Evolutionary conservation across 176 grass and related monocot genomes (phyloP), one percentile per base, ranked within the genome.

Genomic region (Juncus inflexus): DNA sequence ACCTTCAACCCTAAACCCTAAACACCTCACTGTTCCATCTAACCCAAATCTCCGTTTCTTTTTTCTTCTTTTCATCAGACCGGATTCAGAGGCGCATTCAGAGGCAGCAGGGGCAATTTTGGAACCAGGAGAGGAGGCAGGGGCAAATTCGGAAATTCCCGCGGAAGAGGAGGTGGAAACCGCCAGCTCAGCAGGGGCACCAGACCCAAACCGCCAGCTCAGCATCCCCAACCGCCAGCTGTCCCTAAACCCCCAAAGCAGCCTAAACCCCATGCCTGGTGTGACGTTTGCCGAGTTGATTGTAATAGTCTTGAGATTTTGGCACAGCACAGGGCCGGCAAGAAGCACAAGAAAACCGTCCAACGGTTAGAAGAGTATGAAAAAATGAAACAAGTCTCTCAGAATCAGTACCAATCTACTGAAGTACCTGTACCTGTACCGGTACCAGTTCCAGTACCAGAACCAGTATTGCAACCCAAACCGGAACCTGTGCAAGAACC

Each of bases 281-380:
- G 85, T 16, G 80, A 87, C 64, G 73, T 87, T 79, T 87, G 85
- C 41, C 60, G 85, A 72, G 80, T 87, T 28, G 85, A 76, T 7
- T 87, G 85, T 57, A 87, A 83, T 68, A 87, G 85, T 45, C 28
- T 60, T 40, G 57, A 83, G 63, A 83, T 87, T 9, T 76, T 87
- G 41, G 76, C 83, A 53, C 66, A 80, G 65, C 85, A 87, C 62
- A 83, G 76, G 62, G 79, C 70, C 63, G 85, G 80, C 5, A 87
- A 87, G 76, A 66, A 72, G 38, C 84, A 87, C 51, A 87, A 87
- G 66, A 67, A 62, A 41, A 87, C 80, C 60, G 56, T 87, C 63
- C 76, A 87, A 58, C 81, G 66, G 66, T 66, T 83, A 28, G 79
- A 87, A 77, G 72, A 87, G 72, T 73, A 76, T 40, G 70, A 83